Conservation (phyloP, 495 filamentous ascomycete species). For the Elasticomyces elasticus region DNA sequence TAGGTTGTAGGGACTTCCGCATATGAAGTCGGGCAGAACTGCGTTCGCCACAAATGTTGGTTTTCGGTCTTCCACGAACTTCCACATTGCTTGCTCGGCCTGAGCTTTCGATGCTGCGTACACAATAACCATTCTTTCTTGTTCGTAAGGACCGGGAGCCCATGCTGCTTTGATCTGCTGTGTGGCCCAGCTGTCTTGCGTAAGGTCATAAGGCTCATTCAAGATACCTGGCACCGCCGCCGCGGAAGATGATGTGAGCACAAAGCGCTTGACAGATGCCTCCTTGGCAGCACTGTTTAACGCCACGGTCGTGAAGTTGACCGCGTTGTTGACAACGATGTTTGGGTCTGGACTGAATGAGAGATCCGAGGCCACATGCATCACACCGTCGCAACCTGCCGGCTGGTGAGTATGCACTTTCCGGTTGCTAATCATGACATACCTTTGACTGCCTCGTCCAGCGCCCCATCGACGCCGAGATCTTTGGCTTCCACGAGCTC, state of each 20-base stretch:
- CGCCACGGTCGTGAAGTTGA: slow-evolving; percentile 30
- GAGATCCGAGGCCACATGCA: slow-evolving; percentile 2
- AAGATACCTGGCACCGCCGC: slow-evolving; percentile 20
- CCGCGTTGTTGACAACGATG: neutral
- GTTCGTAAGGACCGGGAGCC: slow-evolving; percentile 33
- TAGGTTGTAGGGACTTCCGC: neutral
- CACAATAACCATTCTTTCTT: slow-evolving; percentile 21
- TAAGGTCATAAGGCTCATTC: slow-evolving; percentile 1
- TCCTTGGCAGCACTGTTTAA: slow-evolving; percentile 38
- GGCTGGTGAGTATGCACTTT: neutral
- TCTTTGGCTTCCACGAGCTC: slow-evolving; percentile 9
- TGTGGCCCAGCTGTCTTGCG: slow-evolving; percentile 30
- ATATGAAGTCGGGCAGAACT: slow-evolving; percentile 1
- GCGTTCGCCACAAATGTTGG: slow-evolving; percentile 6
- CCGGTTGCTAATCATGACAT: neutral
- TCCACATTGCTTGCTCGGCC: slow-evolving; percentile 19
- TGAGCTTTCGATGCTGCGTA: slow-evolving; percentile 21
- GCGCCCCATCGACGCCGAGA: slow-evolving; percentile 25
- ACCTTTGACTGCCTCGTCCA: slow-evolving; percentile 29
- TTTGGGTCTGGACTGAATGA: slow-evolving; percentile 1
- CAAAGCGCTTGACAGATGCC: slow-evolving; percentile 40
- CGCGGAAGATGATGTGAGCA: slow-evolving; percentile 41
- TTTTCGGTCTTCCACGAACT: slow-evolving; percentile 18
- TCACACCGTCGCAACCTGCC: slow-evolving; percentile 4
- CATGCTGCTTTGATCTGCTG: slow-evolving; percentile 32